Evolutionary conservation across 2,329 filamentous ascomycete genomes (phyloP).

Genomic region (Aurifilum marmelostoma): DNA sequence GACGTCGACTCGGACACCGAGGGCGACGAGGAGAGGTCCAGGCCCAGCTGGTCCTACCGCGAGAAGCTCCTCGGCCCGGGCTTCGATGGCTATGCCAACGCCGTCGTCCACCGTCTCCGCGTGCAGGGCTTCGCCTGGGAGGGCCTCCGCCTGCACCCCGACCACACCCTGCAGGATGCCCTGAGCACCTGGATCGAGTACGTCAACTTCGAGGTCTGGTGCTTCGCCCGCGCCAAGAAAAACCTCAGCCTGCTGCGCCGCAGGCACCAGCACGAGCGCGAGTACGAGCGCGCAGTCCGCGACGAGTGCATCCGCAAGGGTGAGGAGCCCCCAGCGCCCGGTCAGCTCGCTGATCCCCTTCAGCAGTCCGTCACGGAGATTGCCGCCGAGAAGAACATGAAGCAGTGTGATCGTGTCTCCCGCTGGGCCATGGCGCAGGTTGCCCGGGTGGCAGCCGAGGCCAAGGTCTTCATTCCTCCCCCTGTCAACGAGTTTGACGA

Average conservation of each 20-base stretch:
- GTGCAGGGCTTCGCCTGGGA: conserved; percentile 36
- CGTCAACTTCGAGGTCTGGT: conserved; percentile 37
- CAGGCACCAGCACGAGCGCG: background rate
- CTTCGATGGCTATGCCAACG: conserved; percentile 35
- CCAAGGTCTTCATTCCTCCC: background rate
- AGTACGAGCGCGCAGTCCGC: no score
- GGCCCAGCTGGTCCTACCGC: conserved; percentile 21
- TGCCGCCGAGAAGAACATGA: background rate
- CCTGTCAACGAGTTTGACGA: background rate
- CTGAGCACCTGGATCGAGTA: conserved; percentile 46
- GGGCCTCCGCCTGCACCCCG: conserved; percentile 37
- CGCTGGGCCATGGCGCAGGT: background rate
- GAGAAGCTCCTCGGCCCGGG: conserved; percentile 9
- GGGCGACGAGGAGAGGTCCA: background rate
- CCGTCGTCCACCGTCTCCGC: conserved; percentile 35
- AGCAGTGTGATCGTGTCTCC: background rate
- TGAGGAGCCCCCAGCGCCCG: background rate
- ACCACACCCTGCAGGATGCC: conserved; percentile 37
- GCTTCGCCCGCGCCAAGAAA: conserved; percentile 13
- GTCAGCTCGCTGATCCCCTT: background rate
- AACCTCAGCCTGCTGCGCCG: background rate
- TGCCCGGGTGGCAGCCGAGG: background rate
- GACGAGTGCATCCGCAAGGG: background rate
- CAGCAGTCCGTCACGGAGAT: background rate
- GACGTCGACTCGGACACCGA: background rate